Evolutionary conservation across 2,329 filamentous ascomycete species (phyloP).

Genomic region (Cercospora zeae-maydis): DNA sequence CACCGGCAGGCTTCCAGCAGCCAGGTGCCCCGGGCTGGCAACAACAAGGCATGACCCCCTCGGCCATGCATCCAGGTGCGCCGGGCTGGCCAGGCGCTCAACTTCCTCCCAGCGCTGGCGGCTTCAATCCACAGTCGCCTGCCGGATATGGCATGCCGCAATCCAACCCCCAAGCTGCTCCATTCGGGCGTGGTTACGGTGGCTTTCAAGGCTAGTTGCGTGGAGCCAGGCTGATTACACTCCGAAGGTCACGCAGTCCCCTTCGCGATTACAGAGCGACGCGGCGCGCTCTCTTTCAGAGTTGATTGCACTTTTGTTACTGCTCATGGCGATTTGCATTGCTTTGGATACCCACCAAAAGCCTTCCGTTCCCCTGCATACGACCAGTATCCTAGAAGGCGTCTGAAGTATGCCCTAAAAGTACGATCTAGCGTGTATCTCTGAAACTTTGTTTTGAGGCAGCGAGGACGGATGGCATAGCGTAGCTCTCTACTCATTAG

Average conservation of each 20-base stretch:
- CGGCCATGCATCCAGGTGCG: constrained; percentile 32
- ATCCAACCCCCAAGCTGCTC: constrained; percentile 35
- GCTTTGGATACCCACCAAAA: constrained; percentile 10
- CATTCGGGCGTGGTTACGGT: constrained; percentile 54
- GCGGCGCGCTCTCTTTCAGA: neutral
- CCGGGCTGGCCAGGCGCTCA: constrained; percentile 44
- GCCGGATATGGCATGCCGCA: constrained; percentile 49
- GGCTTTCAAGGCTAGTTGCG: constrained; percentile 55
- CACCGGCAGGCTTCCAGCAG: constrained; percentile 59
- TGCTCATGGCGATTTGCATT: constrained; percentile 10
- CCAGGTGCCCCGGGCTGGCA: constrained; percentile 57
- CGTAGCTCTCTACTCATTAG: constrained; percentile 10
- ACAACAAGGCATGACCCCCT: constrained; percentile 50
- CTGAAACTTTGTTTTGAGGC: neutral
- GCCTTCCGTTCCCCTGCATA: neutral
- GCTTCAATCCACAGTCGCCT: constrained; percentile 64
- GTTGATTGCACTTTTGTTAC: constrained; percentile 1
- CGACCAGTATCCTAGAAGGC: neutral
- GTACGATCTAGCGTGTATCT: constrained; percentile 14
- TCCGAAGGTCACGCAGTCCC: constrained; percentile 10
- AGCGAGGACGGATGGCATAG: constrained; percentile 1
- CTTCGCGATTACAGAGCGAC: neutral
- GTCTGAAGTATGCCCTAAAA: constrained; percentile 4
- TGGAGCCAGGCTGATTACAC: neutral
- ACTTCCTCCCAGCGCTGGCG: constrained; percentile 65